Base-by-base conservation (phyloP, 257 asterid species). In the Solanum lycopersicoides region DNA sequence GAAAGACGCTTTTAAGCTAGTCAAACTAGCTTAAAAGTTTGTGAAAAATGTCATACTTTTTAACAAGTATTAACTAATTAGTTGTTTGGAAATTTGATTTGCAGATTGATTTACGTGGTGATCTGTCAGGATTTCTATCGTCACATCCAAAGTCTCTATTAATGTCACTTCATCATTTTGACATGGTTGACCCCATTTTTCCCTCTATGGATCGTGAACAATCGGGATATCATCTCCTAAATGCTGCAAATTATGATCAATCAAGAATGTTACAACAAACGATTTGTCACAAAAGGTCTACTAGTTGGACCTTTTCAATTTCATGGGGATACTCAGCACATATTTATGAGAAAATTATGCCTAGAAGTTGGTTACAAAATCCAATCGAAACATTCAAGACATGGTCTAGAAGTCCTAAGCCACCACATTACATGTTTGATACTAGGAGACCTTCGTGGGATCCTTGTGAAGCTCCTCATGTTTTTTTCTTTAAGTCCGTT, bases 311-410 rank as follows among this genome's bases (percentile, higher is more conserved):
- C 0, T 88, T 95, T 11, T 94, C 97, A 13, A 41, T 94, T 32
- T 89, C 98, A 0, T 95, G 96, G 96, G 98, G 98, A 4, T 94
- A 94, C 16, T 94, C 98, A 0, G 93, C 91, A 0, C 92, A 92
- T 2, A 88, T 94, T 18, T 95, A 92, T 53, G 95, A 95, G 85
- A 74, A 59, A 4, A 83, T 93, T 6, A 84, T 91, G 86, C 92
- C 96, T 2, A 90, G 97, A 23, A 93, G 96, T 87, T 83, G 89
- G 68, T 45, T 95, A 21, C 92, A 90, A 53, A 86, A 41, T 23
- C 96, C 98, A 0, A 88, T 94, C 3, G 93, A 93, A 42, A 94
- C 98, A 1, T 94, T 94, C 68, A 16, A 28, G 42, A 85, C 91
- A 10, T 94, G 98, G 98, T 0, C 5, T 12, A 34, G 7, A 6